Base-by-base conservation (phyloP, 2,329 filamentous ascomycete genomes). In the Fusarium oligoseptatum region DNA sequence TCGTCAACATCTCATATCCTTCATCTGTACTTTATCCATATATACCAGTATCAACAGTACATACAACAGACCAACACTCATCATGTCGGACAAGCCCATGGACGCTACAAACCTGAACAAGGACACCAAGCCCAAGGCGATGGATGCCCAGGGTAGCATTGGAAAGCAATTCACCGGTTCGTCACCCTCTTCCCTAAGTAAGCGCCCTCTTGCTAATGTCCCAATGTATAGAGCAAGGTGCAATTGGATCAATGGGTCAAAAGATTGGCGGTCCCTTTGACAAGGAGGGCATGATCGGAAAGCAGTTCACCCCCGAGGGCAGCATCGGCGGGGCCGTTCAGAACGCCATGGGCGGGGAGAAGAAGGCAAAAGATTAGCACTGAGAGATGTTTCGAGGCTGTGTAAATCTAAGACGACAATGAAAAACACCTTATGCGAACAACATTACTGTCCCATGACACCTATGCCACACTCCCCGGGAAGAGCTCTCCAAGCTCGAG, bases 131-230 rank as follows among this genome's bases (percentile, higher is more conserved):
- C 84, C 85, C 34, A 85, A 82, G 71, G 77, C 83, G 0, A 82
- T 91, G 56, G 88, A 88, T 45, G 85, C 84, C 1, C 80, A 85
- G 1, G 88, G 88, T 6, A 81, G 84, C 0, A 84, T 90, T 37
- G 88, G 89, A 22, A 88, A 87, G 74, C 87, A 90, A 24, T 90
- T 90, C 76, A 90, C 86, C 5, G 84, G 86, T 87, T 78, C 57
- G 80, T 17, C 1, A 0, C 12, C 3, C 12, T 2, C 0, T 1
- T 1, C 3, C 1, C 2, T 2, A 0, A 27, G 5, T 27, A 2
- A 3, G 9, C 22, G 2, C 1, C 3, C 7, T 7, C 6, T 11
- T 10, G 1, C 32, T 56, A 12, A n/a, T 52, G 1, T 5, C 1
- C n/a, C 1, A 1, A 14, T 0, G 3, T 7, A 2, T 20, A 86